phyloP scores from a whole-genome alignment of 345 rosid species.

The Chamaenerion angustifolium region DNA sequence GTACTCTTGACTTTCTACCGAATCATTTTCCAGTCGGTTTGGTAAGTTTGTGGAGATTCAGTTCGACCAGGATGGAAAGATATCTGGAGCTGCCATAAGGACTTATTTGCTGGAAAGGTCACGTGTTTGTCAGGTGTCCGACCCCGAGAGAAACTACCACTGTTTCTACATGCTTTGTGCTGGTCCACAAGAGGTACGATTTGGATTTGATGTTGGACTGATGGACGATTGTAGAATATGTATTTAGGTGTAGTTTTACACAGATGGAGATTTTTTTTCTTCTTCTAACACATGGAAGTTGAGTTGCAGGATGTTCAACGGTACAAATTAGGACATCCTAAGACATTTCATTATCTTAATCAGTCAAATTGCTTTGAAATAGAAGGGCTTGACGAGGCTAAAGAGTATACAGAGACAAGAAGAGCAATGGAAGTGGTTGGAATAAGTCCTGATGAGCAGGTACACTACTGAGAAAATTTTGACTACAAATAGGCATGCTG shows the following conservation, averaged over 20 bases:
- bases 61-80: slow-evolving; percentile 67
- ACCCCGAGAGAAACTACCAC: slow-evolving; percentile 98
- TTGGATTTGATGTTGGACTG: background rate
- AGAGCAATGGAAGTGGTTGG: slow-evolving; percentile 94
- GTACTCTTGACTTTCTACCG: slow-evolving; percentile 4
- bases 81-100: slow-evolving; percentile 97
- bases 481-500: slow-evolving; percentile 1
- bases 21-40: slow-evolving; percentile 55
- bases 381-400: slow-evolving; percentile 65
- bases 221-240: too few relatives aligned
- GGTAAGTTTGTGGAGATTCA: slow-evolving; percentile 99
- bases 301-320: slow-evolving; percentile 52
- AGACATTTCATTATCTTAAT: slow-evolving; percentile 79
- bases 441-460: slow-evolving; percentile 80
- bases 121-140: slow-evolving; percentile 97
- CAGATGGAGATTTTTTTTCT: background rate
- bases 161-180: slow-evolving; percentile 99
- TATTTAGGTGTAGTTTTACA: too few relatives aligned
- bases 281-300: slow-evolving; percentile 5
- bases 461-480: slow-evolving; percentile 13
- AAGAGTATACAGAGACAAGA: slow-evolving; percentile 69
- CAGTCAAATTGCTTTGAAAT: slow-evolving; percentile 74
- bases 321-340: slow-evolving; percentile 72
- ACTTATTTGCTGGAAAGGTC: slow-evolving; percentile 96
- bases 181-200: slow-evolving; percentile 72